Conservation (phyloP, 2,329 filamentous ascomycete genomes). For the Sarocladiaceae sp. region DNA sequence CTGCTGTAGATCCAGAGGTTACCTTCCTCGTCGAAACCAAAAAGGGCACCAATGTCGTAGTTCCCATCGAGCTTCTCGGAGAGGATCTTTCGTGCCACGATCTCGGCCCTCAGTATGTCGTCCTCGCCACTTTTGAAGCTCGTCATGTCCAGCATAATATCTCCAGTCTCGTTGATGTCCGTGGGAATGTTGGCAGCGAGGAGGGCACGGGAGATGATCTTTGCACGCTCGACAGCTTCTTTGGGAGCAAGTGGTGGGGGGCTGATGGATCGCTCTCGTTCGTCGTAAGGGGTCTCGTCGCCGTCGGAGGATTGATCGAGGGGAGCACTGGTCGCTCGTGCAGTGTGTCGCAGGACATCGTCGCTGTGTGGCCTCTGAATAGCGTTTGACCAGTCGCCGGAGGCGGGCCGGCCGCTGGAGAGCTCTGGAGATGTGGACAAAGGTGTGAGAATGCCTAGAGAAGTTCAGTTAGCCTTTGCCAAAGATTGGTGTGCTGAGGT, state of each 20-base stretch:
- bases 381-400: constrained; percentile 44
- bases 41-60: constrained; percentile 92
- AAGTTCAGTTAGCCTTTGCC: not conserved
- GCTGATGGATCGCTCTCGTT: constrained; percentile 62
- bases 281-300: constrained; percentile 25
- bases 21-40: constrained; percentile 89
- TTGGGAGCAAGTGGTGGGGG: constrained; percentile 64
- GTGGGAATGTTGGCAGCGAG: constrained; percentile 88
- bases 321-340: constrained; percentile 24
- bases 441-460: constrained; percentile 43
- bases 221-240: constrained; percentile 78
- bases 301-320: constrained; percentile 21
- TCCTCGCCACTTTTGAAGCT: constrained; percentile 93
- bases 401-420: constrained; percentile 36
- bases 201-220: constrained; percentile 78
- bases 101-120: constrained; percentile 83
- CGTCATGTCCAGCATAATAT: constrained; percentile 97
- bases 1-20: constrained; percentile 99
- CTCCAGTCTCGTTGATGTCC: constrained; percentile 84
- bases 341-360: constrained; percentile 42
- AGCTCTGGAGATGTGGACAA: constrained; percentile 47
- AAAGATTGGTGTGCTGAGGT: not conserved
- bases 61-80: constrained; percentile 89
- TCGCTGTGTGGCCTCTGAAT: constrained; percentile 46
- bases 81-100: constrained; percentile 87